Evolutionary conservation across 1,284 basidiomycete genomes (phyloP), one percentile per base, ranked within the genome.

Genomic region (Flammula alnicola): DNA sequence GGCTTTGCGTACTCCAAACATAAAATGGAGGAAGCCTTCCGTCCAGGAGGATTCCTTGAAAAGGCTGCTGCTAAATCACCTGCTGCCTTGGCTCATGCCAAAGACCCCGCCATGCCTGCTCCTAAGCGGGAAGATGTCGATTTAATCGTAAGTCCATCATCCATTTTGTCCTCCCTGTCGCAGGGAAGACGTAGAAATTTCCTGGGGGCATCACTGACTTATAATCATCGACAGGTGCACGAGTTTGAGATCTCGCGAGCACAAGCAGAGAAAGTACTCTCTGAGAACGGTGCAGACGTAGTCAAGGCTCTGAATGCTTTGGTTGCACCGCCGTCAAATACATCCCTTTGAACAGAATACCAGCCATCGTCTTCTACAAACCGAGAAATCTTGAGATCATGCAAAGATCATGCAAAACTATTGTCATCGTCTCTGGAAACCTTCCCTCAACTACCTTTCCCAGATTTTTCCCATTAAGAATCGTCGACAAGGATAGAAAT

Each of bases 1-100:
- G 84, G 85, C 4, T 78, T 78, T 40, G 75, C 84, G 5, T 88
- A 86, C 61, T 81, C 79, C 25, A 88, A 86, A 63, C 72, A 73
- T 44, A 83, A 81, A 63, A 72, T 88, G 67, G 83, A 86, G 54
- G 82, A 84, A 45, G 82, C 80, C 6, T 81, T 80, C 59, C 72
- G 75, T n/a, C 49, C 72, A 4, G 76, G 75, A 20, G 79, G 80
- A 0, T 62, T 85, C 41, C 71, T 86, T 12, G 80, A 84, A 37
- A 82, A 79, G 52, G 65, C 77, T 1, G 72, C 77, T 16, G 56
- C 71, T 3, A 83, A 81, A 54, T 52, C 71, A 6, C 50, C 56
- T 25, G 41, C 44, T 11, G 44, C 44, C 9, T 26, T 42, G 33
- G 25, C 31, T 2, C 41, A 44, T 16, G 29, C 44, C 8, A 54